phyloP scores from a whole-genome alignment of 2,329 filamentous ascomycete genomes.

The Phialophora expanda region DNA sequence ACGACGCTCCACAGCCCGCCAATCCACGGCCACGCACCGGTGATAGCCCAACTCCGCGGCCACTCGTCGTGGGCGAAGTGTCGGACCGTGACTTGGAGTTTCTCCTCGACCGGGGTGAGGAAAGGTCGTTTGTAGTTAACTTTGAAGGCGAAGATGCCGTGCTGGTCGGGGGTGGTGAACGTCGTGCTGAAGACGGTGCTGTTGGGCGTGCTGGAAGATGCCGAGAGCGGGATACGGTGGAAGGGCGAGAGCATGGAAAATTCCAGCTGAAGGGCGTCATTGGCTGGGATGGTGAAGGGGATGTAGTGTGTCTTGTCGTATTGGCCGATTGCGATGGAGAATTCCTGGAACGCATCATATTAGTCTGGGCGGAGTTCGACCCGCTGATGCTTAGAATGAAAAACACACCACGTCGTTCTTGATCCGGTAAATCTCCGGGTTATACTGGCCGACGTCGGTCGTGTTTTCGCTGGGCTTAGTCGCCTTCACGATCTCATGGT shows the following conservation, averaged over 20 bases:
- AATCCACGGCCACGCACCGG: slow-evolving; percentile 93
- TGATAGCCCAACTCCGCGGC: slow-evolving; percentile 87
- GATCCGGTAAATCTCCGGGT: slow-evolving; percentile 89
- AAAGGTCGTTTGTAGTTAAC: slow-evolving; percentile 97
- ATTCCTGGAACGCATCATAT: slow-evolving; percentile 63
- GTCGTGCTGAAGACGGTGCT: slow-evolving; percentile 73
- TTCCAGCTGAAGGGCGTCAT: slow-evolving; percentile 86
- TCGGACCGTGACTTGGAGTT: slow-evolving; percentile 89
- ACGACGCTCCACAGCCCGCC: slow-evolving; percentile 84
- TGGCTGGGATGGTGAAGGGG: slow-evolving; percentile 72
- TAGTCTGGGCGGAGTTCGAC: background rate
- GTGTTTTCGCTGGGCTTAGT: slow-evolving; percentile 59
- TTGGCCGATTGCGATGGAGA: slow-evolving; percentile 87
- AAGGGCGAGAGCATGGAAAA: slow-evolving; percentile 99
- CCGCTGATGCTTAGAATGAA: background rate
- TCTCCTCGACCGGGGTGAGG: slow-evolving; percentile 86
- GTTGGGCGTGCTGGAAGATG: slow-evolving; percentile 64
- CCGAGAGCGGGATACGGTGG: slow-evolving; percentile 78
- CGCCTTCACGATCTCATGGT: slow-evolving; percentile 62
- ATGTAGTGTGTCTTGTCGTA: slow-evolving; percentile 75
- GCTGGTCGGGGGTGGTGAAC: slow-evolving; percentile 91
- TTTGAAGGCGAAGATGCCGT: slow-evolving; percentile 98
- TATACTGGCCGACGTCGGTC: slow-evolving; percentile 57
- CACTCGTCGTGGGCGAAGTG: slow-evolving; percentile 98
- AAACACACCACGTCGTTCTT: slow-evolving; percentile 92